Base-by-base conservation (phyloP, 2,329 filamentous ascomycete species). In the Endoconidiophora polonica region DNA sequence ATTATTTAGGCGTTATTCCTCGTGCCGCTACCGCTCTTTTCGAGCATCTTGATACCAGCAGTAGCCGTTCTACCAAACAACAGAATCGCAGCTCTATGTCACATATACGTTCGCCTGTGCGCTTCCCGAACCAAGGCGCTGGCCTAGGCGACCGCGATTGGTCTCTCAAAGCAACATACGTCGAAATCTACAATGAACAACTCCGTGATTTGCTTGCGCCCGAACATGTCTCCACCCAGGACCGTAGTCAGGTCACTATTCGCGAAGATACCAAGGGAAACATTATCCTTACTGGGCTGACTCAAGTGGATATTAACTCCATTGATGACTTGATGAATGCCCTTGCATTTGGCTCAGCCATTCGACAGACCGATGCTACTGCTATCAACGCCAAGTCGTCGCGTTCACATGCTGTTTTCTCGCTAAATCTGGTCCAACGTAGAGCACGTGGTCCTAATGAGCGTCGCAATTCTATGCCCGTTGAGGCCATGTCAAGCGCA, bases 371-470 rank as follows among this genome's bases (percentile, higher is more conserved):
- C 0, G 91, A 98, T 66, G 83, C 91, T 22, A 98, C 91, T 2
- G 91, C 90, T 2, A 91, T 96, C 61, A 98, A 98, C 61, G 91
- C 90, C 41, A 90, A 94, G 62, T 98, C 91, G 0, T 98, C 91
- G 9, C 86, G 91, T 56, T 98, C 91, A 1, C 91, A 98, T 63
- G 91, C 91, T 33, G 88, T 98, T 26, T 96, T 98, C 66, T 95
- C 86, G 61, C 69, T 98, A 55, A 96, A 96, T 59, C 73, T 98
- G 5, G 73, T 96, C 5, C 86, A 95, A 67, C 84, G 84, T 59
- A 91, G 86, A 65, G 73, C 63, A 57, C 78, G 77, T 52, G 59
- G 64, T 52, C 68, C 65, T 49, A 61, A 65, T 10, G 86, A 95
- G 56, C 95, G 93, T 67, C 82, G 90, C 54, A 78, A 83, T 57